Evolutionary conservation across 805 yeast species (phyloP).

Genomic region (Scheffersomyces amazonensis): DNA sequence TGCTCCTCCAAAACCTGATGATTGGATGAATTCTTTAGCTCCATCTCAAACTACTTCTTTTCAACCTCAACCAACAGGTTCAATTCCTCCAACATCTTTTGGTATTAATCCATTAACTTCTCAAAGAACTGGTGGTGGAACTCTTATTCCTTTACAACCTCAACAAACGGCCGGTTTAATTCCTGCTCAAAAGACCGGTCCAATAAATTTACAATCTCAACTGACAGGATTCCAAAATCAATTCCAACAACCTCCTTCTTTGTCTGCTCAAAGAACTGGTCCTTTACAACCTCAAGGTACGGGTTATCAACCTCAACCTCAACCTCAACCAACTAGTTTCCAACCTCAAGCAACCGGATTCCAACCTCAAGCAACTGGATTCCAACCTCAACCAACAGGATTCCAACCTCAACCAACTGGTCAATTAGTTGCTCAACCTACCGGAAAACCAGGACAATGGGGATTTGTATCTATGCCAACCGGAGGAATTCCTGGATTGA

Average conservation of each 20-base stretch:
- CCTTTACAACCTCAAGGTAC: slow-evolving; percentile 27
- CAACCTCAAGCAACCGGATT: slow-evolving; percentile 36
- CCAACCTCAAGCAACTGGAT: slow-evolving; percentile 28
- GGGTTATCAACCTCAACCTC: slow-evolving; percentile 23
- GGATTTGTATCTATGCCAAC: slow-evolving; percentile 70
- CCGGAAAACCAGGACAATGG: slow-evolving; percentile 80
- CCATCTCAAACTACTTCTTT: slow-evolving; percentile 24
- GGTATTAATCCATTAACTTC: slow-evolving; percentile 20
- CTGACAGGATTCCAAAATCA: slow-evolving; percentile 12
- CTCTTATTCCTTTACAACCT: slow-evolving; percentile 49
- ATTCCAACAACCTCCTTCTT: slow-evolving; percentile 5
- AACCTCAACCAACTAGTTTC: slow-evolving; percentile 21
- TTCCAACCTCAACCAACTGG: slow-evolving; percentile 44
- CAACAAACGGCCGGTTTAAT: slow-evolving; percentile 71
- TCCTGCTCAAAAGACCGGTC: slow-evolving; percentile 44
- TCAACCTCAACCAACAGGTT: slow-evolving; percentile 46
- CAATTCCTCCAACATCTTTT: slow-evolving; percentile 17
- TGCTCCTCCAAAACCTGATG: slow-evolving; percentile 15
- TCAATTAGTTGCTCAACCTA: slow-evolving; percentile 46
- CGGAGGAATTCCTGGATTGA: slow-evolving; percentile 69
- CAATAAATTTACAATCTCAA: slow-evolving; percentile 26
- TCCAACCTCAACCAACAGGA: slow-evolving; percentile 33
- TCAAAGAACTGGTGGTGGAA: slow-evolving; percentile 47
- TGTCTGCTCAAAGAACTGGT: slow-evolving; percentile 19
- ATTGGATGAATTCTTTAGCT: slow-evolving; percentile 24